Conservation (phyloP, 306 rosid genomes). For the Parietaria judaica region DNA sequence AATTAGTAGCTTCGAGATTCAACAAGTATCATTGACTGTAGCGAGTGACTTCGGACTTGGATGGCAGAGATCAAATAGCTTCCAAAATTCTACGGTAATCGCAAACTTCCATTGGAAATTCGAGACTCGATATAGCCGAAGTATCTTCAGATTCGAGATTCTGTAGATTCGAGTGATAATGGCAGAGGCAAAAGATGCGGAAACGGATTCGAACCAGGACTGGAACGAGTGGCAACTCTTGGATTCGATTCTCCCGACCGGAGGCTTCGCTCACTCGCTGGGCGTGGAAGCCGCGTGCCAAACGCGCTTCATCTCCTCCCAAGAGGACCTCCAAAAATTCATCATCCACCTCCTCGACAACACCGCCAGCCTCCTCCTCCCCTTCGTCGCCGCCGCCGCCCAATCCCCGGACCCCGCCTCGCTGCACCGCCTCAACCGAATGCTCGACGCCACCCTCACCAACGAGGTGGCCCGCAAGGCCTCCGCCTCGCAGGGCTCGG, state of each 20-base stretch:
- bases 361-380: constrained; percentile 81
- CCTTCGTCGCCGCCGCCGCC: constrained; percentile 60
- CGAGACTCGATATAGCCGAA: no score
- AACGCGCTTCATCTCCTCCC: constrained; percentile 43
- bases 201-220: constrained; percentile 26
- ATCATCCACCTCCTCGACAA: constrained; percentile 59
- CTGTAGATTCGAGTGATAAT: no score
- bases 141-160: no score
- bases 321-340: constrained; percentile 54
- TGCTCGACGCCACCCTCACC: constrained; percentile 57
- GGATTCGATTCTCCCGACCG: constrained; percentile 81
- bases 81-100: no score
- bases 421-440: constrained; percentile 53
- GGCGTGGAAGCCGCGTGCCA: constrained; percentile 71
- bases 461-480: constrained; percentile 84
- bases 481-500: constrained; percentile 68
- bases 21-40: no score
- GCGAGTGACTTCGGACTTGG: no score
- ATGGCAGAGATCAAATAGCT: no score
- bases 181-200: background rate
- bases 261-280: constrained; percentile 56
- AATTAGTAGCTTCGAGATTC: no score
- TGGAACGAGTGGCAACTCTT: constrained; percentile 79
- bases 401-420: constrained; percentile 45
- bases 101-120: no score